Conservation (phyloP, 345 rosid species). For the Eucalyptus caleyi region DNA sequence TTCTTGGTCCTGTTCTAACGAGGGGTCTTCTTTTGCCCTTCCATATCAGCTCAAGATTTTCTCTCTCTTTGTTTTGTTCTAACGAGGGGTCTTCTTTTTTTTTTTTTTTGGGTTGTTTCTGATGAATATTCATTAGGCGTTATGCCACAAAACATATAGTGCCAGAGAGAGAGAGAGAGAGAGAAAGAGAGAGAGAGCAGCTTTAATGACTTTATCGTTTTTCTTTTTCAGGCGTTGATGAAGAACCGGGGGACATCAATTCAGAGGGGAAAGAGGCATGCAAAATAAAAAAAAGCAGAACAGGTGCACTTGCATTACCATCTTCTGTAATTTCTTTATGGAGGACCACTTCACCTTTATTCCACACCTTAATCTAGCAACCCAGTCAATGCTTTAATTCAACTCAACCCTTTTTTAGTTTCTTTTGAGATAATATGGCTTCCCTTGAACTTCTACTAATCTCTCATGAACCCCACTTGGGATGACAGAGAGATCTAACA, state of each 20-base stretch:
- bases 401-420: not conserved
- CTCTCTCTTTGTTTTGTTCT: not conserved
- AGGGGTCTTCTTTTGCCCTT: not conserved
- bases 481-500: constrained; percentile 36
- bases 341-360: not conserved
- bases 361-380: not conserved
- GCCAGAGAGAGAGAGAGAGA: not conserved
- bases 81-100: too few relatives aligned
- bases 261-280: constrained; percentile 57
- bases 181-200: constrained; percentile 8
- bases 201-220: constrained; percentile 43
- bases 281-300: constrained; percentile 70
- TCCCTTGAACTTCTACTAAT: not conserved
- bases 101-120: constrained; percentile 3
- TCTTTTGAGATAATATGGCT: not conserved
- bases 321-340: not conserved
- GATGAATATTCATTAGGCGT: constrained; percentile 22
- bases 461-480: not conserved
- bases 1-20: not conserved
- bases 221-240: constrained; percentile 67
- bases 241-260: constrained; percentile 62
- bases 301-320: constrained; percentile 62
- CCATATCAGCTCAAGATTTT: constrained; percentile 20
- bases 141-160: constrained; percentile 7
- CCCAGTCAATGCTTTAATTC: not conserved